Evolutionary conservation across 805 yeast species (phyloP).

Genomic region (Kockiozyma suomiensis): DNA sequence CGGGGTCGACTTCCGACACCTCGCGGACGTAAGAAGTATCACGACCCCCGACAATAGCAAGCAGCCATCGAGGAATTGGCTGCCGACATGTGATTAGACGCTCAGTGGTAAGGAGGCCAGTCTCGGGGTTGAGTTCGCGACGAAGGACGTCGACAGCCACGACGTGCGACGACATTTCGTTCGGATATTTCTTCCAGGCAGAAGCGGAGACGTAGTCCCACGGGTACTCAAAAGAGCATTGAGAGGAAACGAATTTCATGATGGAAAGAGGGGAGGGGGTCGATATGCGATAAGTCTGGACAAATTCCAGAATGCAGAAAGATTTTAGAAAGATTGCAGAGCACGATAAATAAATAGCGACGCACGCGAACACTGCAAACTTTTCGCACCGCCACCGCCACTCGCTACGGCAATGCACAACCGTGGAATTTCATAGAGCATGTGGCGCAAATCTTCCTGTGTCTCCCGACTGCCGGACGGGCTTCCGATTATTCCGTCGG

Average conservation of each 20-base stretch:
- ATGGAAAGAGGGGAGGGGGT: neutral
- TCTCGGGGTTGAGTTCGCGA: conserved; percentile 62
- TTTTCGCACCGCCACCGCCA: conserved; percentile 1
- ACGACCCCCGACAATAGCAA: conserved; percentile 69
- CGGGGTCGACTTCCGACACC: conserved; percentile 78
- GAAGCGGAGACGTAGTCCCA: conserved; percentile 90
- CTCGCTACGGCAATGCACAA: conserved; percentile 1
- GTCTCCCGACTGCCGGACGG: neutral
- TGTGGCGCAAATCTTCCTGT: neutral
- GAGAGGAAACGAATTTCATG: conserved; percentile 79
- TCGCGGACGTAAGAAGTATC: conserved; percentile 83
- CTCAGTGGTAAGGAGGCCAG: conserved; percentile 70
- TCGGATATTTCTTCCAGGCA: conserved; percentile 98
- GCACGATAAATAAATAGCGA: neutral
- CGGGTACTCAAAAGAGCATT: conserved; percentile 73
- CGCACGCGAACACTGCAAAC: conserved; percentile 10
- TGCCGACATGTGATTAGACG: conserved; percentile 88
- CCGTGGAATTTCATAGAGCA: neutral
- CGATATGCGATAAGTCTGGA: too few relatives aligned
- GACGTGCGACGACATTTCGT: conserved; percentile 88
- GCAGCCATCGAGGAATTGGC: conserved; percentile 80
- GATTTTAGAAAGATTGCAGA: neutral
- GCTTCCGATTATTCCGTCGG: neutral
- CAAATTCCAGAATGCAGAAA: too few relatives aligned
- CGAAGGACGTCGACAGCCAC: conserved; percentile 87